Conservation (phyloP, 1,139 yeast species). For the Magnusiomyces sp. region DNA sequence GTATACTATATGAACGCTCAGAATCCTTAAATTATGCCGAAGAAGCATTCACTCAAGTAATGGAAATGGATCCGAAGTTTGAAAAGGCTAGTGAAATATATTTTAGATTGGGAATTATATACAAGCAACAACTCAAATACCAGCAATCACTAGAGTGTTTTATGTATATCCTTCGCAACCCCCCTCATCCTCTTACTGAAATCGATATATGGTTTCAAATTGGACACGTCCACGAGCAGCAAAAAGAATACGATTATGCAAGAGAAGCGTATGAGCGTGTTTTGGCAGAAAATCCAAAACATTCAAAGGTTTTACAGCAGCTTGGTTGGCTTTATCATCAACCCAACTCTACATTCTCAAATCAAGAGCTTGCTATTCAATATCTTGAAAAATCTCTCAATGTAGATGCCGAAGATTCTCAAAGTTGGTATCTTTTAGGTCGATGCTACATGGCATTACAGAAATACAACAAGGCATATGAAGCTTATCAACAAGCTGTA, state of each 20-base stretch:
- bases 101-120: conserved; percentile 92
- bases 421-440: conserved; percentile 94
- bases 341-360: conserved; percentile 25
- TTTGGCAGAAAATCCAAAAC: conserved; percentile 79
- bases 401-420: conserved; percentile 85
- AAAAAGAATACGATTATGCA: conserved; percentile 85
- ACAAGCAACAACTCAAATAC: conserved; percentile 87
- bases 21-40: conserved; percentile 96
- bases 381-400: conserved; percentile 81
- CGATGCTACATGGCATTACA: conserved; percentile 94
- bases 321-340: conserved; percentile 93
- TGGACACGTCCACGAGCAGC: conserved; percentile 90
- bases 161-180: conserved; percentile 79
- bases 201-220: conserved; percentile 98
- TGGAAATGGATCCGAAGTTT: conserved; percentile 91
- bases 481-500: conserved; percentile 97
- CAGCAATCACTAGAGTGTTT: conserved; percentile 87
- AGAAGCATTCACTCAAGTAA: conserved; percentile 92
- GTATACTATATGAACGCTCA: conserved; percentile 88
- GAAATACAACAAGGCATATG: conserved; percentile 93
- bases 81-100: conserved; percentile 95
- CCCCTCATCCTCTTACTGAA: conserved; percentile 92
- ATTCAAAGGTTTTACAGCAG: conserved; percentile 92
- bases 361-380: conserved; percentile 59
- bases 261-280: conserved; percentile 94